Conservation (phyloP, 768 basidiomycete species). For the Macrolepiota albuminosa region DNA sequence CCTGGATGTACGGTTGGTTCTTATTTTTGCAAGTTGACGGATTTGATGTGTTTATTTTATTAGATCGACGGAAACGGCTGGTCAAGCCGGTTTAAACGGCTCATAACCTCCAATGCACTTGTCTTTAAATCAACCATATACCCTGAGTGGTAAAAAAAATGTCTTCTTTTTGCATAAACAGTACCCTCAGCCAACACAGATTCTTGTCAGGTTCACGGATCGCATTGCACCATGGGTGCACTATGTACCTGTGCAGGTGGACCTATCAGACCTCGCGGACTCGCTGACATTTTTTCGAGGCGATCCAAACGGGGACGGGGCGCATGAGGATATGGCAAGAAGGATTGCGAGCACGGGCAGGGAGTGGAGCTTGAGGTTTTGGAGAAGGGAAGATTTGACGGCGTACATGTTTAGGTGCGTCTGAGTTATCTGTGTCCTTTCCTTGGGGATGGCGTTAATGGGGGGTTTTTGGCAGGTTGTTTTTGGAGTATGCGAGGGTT, state of each 20-base stretch:
- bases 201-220: conserved; percentile 39
- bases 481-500: conserved; percentile 51
- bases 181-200: background rate
- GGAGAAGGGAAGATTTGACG: conserved; percentile 56
- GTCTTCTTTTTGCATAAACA: too few relatives aligned
- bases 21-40: background rate
- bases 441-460: too few relatives aligned
- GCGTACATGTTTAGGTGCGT: conserved; percentile 54
- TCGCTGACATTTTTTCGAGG: conserved; percentile 70
- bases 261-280: conserved; percentile 65
- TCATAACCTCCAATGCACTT: conserved; percentile 54
- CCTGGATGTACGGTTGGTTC: conserved; percentile 40
- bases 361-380: conserved; percentile 52
- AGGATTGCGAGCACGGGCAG: conserved; percentile 54
- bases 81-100: conserved; percentile 59
- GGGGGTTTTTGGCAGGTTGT: conserved; percentile 28
- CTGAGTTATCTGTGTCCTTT: background rate
- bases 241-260: conserved; percentile 63
- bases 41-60: background rate
- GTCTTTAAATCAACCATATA: conserved; percentile 62
- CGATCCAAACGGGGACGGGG: conserved; percentile 42
- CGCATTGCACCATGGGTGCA: conserved; percentile 64
- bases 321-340: conserved; percentile 53
- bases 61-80: conserved; percentile 58
- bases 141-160: conserved; percentile 51